phyloP scores from a whole-genome alignment of 2,329 filamentous ascomycete genomes.

The Ceratocystis cacaofunesta region DNA sequence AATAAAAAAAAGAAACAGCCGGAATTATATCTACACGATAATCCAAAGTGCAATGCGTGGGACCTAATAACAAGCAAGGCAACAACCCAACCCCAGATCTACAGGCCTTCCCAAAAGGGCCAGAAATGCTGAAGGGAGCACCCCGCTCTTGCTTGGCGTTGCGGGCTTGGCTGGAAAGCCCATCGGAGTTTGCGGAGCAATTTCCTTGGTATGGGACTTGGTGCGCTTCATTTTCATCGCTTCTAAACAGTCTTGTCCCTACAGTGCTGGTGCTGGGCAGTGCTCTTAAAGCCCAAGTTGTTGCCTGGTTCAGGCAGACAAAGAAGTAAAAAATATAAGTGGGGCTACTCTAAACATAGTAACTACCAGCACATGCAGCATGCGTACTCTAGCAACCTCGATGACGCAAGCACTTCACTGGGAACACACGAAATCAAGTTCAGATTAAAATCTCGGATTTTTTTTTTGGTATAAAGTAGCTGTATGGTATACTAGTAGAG shows the following conservation, averaged over 20 bases:
- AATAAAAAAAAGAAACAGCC: neutral
- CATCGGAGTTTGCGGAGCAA: neutral
- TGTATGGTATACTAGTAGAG: neutral
- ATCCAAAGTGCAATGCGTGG: neutral
- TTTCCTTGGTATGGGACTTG: neutral
- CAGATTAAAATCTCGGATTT: neutral
- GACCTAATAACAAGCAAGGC: neutral
- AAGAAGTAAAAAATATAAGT: neutral
- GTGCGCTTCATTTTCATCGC: neutral
- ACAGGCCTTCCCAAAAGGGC: neutral
- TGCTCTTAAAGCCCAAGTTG: neutral
- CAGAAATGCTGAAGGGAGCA: neutral
- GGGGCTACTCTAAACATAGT: neutral
- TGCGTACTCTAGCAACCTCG: neutral
- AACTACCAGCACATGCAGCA: neutral
- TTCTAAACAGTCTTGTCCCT: neutral
- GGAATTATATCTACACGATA: neutral
- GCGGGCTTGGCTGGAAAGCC: neutral
- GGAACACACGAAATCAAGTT: neutral
- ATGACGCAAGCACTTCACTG: neutral
- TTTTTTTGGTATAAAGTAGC: neutral
- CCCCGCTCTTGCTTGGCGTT: neutral
- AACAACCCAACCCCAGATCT: neutral
- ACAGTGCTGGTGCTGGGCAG: neutral
- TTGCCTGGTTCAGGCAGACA: neutral